Base-by-base conservation (phyloP, 805 yeast genomes). In the Ascoidea rubescens region DNA sequence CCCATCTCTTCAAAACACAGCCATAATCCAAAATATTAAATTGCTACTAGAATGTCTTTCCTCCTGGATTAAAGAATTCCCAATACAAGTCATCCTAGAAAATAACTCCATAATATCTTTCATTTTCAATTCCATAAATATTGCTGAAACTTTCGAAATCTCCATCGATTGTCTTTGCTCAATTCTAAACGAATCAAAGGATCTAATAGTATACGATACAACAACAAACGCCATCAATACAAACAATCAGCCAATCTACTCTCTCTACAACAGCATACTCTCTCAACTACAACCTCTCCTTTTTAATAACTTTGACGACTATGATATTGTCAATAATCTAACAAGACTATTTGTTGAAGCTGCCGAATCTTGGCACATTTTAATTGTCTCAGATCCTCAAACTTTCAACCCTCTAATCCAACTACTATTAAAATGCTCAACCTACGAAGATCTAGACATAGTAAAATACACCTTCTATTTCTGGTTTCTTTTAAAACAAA, bases 321-420 rank as follows among this genome's bases (percentile, higher is more conserved):
- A 77, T 1, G 93, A 84, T 43, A 72, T 75, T 45, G 75, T 85
- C 60, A 82, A 82, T 53, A 80, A 85, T 12, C 69, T 86, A 51
- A 78, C 95, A 0, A 74, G 93, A 60, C 64, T 93, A 47, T 87
- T 85, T 64, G 86, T 89, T 5, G 95, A 89, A 59, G 95, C 97
- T 1, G 96, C 96, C 53, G 97, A 89, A 67, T 77, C 95, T 1
- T 93, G 99, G 99, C 93, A 88, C 66, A 85, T 86, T 42, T 71
- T 86, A 42, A 80, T 93, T 50, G 88, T 91, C 5, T 79, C 79
- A 59, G 70, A 75, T 51, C 93, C 97, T 0, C 67, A 67, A 48
- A 75, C 76, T 48, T 90, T 86, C 68, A 75, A 77, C 56, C 84
- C 85, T 1, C 68, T 93, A 60, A 90, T 90, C 17, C 81, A 79